Base-by-base conservation (phyloP, 768 basidiomycete species). In the Podaxis sp. region DNA sequence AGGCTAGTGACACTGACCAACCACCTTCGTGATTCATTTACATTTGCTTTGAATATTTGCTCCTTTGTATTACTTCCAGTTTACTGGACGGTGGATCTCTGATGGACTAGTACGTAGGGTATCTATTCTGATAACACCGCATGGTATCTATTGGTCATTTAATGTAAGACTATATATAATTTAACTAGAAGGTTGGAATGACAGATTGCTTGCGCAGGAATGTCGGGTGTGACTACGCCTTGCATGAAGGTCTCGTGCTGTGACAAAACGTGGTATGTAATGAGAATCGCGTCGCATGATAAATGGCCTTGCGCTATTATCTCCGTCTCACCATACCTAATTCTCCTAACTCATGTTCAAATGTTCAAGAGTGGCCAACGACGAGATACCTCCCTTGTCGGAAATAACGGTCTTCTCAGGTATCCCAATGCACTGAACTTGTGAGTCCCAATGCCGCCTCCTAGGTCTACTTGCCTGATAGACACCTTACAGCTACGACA, bases 381-480 rank as follows among this genome's bases (percentile, higher is more conserved):
- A 44, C 70, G 69, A 50, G 67, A 71, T 47, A 70, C 60, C 27
- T 36, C 68, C 4, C 70, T 72, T 63, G 71, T 73, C 42, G 66
- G 66, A 51, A 69, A 71, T 36, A 73, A 76, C 59, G 69, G 73
- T 48, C 51, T 69, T 36, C 71, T 76, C 38, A 76, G 71, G 61
- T 91, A 91, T 69, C 87, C 88, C 1, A 76, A 82, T 71, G 76
- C 87, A 50, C 79, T 95, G 27, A 95, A 90, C 77, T 93, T 96
- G 93, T 95, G 68, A 61, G 81, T 75, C 44, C 46, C 23, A 53
- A 37, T 51, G 18, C 54, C 10, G 54, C 16, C 32, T 7, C 50
- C 55, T 23, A 38, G 36, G 5, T 56, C 57, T 59, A 13, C 54
- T 10, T 55, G 42, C 57, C 38, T 53, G 27, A 42, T 47, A 16